These are phyloP conservation scores for Blastobotrys aristatus DNA, from an alignment of 1,139 yeast genomes.

Conservation along the genomic window DNA sequence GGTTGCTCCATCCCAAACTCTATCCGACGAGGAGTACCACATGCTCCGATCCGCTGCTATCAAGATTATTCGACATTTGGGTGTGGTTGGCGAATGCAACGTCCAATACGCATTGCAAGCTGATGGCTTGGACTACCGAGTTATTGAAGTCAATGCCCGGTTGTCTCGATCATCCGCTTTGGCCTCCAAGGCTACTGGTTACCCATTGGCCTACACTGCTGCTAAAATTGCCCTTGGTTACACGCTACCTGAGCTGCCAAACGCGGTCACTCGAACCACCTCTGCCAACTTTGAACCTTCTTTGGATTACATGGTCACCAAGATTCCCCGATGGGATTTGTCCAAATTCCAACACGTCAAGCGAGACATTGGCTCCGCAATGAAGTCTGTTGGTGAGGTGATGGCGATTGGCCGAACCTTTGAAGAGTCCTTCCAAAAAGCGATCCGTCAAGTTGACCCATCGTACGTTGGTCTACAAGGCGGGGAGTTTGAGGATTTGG, in stretches of 20 bases:
- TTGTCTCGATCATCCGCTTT: slow-evolving; percentile 95
- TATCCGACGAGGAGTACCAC: slow-evolving; percentile 95
- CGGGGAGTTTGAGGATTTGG: slow-evolving; percentile 71
- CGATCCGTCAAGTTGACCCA: slow-evolving; percentile 95
- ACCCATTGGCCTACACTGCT: slow-evolving; percentile 97
- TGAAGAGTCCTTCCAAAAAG: slow-evolving; percentile 97
- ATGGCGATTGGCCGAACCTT: slow-evolving; percentile 98
- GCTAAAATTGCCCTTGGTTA: slow-evolving; percentile 95
- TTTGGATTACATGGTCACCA: slow-evolving; percentile 91
- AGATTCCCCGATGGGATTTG: slow-evolving; percentile 98
- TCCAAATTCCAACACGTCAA: slow-evolving; percentile 92
- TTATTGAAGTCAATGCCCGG: slow-evolving; percentile 96
- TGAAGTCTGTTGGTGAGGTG: slow-evolving; percentile 99
- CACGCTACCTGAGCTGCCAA: slow-evolving; percentile 90
- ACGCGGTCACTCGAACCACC: slow-evolving; percentile 94
- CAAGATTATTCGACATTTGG: slow-evolving; percentile 93
- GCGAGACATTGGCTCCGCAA: slow-evolving; percentile 88
- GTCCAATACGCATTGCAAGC: slow-evolving; percentile 97
- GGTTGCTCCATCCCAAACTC: slow-evolving; percentile 97
- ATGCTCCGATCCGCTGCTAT: slow-evolving; percentile 97
- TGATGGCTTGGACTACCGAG: slow-evolving; percentile 90
- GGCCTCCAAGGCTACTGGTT: slow-evolving; percentile 98
- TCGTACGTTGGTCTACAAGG: slow-evolving; percentile 91
- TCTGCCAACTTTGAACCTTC: slow-evolving; percentile 97
- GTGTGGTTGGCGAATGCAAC: slow-evolving; percentile 99